Conservation (phyloP, 345 rosid species). For the Linum tenue region DNA sequence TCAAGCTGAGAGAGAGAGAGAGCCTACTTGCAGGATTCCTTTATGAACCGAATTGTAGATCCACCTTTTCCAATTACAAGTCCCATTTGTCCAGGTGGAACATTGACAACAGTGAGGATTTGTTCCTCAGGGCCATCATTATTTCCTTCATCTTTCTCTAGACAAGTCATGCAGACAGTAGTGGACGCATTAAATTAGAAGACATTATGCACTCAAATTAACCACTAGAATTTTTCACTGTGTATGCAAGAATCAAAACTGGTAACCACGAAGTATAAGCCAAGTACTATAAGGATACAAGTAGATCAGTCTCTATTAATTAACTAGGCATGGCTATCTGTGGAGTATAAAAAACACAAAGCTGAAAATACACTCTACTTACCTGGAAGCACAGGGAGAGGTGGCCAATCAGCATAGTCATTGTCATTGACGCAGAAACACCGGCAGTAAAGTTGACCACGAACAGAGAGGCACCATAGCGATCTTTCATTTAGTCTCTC, state of each 20-base stretch:
- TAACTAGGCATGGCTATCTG: too few relatives aligned
- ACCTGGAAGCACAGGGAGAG: conserved; percentile 75
- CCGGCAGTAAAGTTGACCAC: conserved; percentile 69
- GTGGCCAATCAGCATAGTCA: conserved; percentile 69
- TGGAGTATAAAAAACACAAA: background rate
- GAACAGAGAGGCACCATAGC: conserved; percentile 71
- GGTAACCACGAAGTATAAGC: too few relatives aligned
- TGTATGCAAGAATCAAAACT: too few relatives aligned
- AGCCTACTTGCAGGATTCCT: conserved; percentile 76
- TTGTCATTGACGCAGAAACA: conserved; percentile 78
- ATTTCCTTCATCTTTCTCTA: conserved; percentile 41
- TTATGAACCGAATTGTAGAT: conserved; percentile 61
- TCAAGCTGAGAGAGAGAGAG: background rate
- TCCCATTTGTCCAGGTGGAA: conserved; percentile 91
- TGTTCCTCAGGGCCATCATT: conserved; percentile 48
- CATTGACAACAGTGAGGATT: conserved; percentile 71
- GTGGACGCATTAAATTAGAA: too few relatives aligned
- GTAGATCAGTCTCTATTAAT: too few relatives aligned
- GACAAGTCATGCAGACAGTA: background rate
- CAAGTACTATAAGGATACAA: too few relatives aligned
- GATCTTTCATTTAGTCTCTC: conserved; percentile 59
- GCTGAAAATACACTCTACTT: background rate
- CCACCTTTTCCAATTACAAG: conserved; percentile 82
- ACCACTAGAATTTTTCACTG: too few relatives aligned
- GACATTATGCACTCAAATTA: too few relatives aligned